Evolutionary conservation across 768 basidiomycete species (phyloP).

Genomic region (Pleurotus eryngii): DNA sequence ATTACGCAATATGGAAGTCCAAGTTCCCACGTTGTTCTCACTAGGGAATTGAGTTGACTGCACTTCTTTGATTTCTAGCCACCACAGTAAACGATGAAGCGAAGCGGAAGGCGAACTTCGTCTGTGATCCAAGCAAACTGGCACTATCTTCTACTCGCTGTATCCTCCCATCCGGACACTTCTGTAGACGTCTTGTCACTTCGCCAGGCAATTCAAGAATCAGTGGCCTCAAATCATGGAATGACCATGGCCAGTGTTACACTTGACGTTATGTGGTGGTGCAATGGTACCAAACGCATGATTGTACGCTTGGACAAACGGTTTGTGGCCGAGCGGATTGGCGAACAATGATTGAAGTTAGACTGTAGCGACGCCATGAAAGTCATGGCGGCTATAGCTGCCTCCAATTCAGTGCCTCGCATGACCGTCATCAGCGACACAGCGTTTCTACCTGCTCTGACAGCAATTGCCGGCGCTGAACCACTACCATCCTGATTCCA

Average conservation of each 20-base stretch:
- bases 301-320: slow-evolving; percentile 38
- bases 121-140: background rate
- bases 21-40: no score
- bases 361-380: slow-evolving; percentile 31
- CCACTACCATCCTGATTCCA: background rate
- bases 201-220: slow-evolving; percentile 54
- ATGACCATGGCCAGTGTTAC: slow-evolving; percentile 46
- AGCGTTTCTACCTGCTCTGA: slow-evolving; percentile 37
- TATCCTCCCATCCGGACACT: slow-evolving; percentile 38
- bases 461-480: slow-evolving; percentile 9
- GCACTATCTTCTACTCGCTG: slow-evolving; percentile 2
- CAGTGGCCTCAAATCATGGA: slow-evolving; percentile 54
- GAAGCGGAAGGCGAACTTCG: no score
- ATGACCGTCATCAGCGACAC: slow-evolving; percentile 36
- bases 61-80: no score
- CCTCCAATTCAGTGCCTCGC: slow-evolving; percentile 26
- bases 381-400: slow-evolving; percentile 30
- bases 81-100: no score
- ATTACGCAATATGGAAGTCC: no score
- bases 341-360: background rate
- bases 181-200: slow-evolving; percentile 31
- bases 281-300: slow-evolving; percentile 33
- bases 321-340: slow-evolving; percentile 24
- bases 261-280: slow-evolving; percentile 58
- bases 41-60: no score